Conservation (phyloP, 768 basidiomycete genomes). For the Mycena albidolilacea region DNA sequence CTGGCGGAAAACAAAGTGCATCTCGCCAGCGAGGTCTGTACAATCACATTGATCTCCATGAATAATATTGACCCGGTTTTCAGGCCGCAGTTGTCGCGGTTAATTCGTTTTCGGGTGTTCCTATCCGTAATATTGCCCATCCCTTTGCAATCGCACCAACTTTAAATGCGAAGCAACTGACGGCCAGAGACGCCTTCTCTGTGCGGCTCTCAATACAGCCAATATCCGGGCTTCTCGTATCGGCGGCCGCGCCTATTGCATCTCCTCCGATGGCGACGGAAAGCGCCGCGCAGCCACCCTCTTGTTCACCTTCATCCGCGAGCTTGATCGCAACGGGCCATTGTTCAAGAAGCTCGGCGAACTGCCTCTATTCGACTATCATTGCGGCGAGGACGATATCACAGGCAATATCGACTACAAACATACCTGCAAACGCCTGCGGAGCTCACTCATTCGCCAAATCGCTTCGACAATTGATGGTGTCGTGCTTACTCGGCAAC, state of each 20-base stretch:
- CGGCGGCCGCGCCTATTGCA: too few species aligned
- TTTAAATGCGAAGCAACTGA: too few species aligned
- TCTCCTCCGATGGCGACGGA: slow-evolving; percentile 7
- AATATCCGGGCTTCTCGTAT: too few species aligned
- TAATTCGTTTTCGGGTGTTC: neutral
- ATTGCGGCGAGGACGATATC: neutral
- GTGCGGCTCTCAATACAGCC: too few species aligned
- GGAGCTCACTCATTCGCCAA: too few species aligned
- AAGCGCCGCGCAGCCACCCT: neutral
- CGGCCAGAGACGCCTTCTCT: too few species aligned
- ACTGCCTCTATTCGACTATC: slow-evolving; percentile 10
- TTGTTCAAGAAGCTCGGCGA: slow-evolving; percentile 13
- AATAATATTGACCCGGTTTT: neutral
- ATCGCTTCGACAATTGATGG: neutral
- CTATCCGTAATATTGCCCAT: neutral
- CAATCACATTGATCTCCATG: too few species aligned
- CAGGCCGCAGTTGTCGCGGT: neutral
- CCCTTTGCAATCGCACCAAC: too few species aligned
- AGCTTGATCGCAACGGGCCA: slow-evolving; percentile 1
- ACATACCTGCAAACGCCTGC: too few species aligned
- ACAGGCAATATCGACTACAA: too few species aligned
- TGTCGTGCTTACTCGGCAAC: neutral
- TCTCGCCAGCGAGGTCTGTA: too few species aligned
- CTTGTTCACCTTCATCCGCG: neutral
- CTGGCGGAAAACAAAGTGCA: too few species aligned